Conservation (phyloP, 202 grass and related monocot genomes). For the Panicum hallii region DNA sequence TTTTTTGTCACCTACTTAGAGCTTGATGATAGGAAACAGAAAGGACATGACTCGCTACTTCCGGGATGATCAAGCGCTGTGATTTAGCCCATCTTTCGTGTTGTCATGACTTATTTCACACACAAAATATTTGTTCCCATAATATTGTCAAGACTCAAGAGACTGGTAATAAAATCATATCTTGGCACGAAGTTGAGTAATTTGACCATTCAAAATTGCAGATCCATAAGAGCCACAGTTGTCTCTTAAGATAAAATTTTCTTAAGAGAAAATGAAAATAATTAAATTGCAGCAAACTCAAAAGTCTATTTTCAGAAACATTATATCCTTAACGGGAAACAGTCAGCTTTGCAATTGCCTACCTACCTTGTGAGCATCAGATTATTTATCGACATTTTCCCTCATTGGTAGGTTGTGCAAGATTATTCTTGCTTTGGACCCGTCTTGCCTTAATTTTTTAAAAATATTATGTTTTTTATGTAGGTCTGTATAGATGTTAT, state of each 20-base stretch:
- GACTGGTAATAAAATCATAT: background rate
- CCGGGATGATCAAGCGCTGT: background rate
- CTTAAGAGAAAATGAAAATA: background rate
- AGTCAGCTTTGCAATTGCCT: background rate
- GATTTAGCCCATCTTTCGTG: background rate
- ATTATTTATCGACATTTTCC: background rate
- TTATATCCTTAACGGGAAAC: background rate
- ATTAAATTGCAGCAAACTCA: constrained; percentile 17
- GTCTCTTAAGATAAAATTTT: background rate
- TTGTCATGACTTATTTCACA: background rate
- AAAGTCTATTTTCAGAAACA: background rate
- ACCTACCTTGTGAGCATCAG: background rate
- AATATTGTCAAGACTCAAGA: background rate
- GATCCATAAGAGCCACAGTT: background rate
- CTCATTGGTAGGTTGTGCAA: background rate
- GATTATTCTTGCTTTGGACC: background rate
- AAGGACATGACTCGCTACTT: background rate
- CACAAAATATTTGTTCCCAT: background rate
- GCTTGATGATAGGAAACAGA: constrained; percentile 17
- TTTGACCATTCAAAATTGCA: background rate
- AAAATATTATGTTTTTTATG: background rate
- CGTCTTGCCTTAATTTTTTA: background rate
- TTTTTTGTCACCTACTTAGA: constrained; percentile 14
- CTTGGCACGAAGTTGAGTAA: background rate
- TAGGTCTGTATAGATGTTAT: constrained; percentile 97